Evolutionary conservation across 1,139 yeast species (phyloP), one percentile per base, ranked within the genome.

Genomic region (Nakaseomyces kungkrabaensis): DNA sequence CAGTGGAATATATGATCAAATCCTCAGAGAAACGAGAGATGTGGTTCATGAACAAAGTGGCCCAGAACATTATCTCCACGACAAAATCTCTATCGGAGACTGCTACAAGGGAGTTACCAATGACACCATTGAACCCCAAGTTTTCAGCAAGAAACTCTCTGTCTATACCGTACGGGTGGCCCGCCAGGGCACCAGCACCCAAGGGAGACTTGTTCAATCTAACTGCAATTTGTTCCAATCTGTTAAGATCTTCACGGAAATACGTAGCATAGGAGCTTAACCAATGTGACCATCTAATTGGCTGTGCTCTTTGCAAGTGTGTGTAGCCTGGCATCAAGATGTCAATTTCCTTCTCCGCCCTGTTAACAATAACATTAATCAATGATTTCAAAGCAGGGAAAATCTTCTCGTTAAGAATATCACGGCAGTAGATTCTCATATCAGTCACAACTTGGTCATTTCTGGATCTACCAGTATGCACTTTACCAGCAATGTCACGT

Each of bases 261-360:
- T 89, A 92, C 3, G 97, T 92, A 41, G 97, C 97, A 64, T 92
- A 92, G 62, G 89, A 83, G 57, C 94, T 81, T 58, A 92, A 74
- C 96, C 97, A 90, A 68, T 92, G 99, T 1, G 97, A 76, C 99
- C 99, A 92, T 72, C 99, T 81, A 65, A 92, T 92, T 26, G 99
- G 99, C 70, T 92, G 99, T 3, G 98, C 98, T 67, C 96, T 85
- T 75, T 92, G 99, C 68, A 92, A 75, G 71, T 92, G 99, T 13
- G 99, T 92, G 72, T 92, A 92, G 36, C 99, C 99, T 9, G 99
- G 99, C 97, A 92, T 90, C 65, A 92, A 76, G 26, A 85, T 86
- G 59, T 85, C 95, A 52, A 92, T 85, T 71, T 92, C 99, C 46
- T 74, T 69, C 61, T 79, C 82, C 4, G 95, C 97, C 63, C 99